Base-by-base conservation (phyloP, 2,329 filamentous ascomycete species). In the Celoporthe dispersa region DNA sequence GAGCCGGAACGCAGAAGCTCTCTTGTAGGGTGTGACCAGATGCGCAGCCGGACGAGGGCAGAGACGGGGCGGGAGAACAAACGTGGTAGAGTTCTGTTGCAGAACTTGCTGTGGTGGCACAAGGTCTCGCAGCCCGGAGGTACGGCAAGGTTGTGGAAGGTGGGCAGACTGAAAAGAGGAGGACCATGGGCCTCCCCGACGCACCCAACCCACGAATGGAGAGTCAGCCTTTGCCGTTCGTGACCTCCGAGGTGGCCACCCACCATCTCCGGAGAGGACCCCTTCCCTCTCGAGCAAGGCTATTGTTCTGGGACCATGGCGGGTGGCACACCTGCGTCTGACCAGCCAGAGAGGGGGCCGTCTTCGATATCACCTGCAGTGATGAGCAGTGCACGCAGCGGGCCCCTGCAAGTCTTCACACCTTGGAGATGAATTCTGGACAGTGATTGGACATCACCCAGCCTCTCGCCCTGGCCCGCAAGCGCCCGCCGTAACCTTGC, bases 381-480 rank as follows among this genome's bases (percentile, higher is more conserved):
- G 53, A 64, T 65, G 64, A 48, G 28, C 55, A 39, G 61, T 64
- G 63, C 66, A 61, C 74, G 74, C 73, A 75, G 67, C 74, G 71
- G n/a, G 68, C 67, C 74, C 74, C 74, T 74, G 72, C 62, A 9
- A 25, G 3, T n/a, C 25, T 72, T 74, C 74, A 74, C 73, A 74
- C 39, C 37, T 51, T 25, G 55, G 22, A 19, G 37, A 25, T 31
- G 28, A 16, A 7, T 11, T 35, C 16, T 22, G 39, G 3, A 11
- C 41, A 25, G 25, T 71, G 67, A 71, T 71, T 71, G 70, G 68
- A 44, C 16, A 7, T 19, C 7, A 5, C 9, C 35, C 55, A 53
- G 11, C 70, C 61, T 70, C 67, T 11, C 37, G 68, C 69, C 67
- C 53, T 71, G 51, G 66, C 66, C 69, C 70, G 68, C 70, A 70